Evolutionary conservation across 2,329 filamentous ascomycete genomes (phyloP).

Genomic region (Beauveria rudraprayagi): DNA sequence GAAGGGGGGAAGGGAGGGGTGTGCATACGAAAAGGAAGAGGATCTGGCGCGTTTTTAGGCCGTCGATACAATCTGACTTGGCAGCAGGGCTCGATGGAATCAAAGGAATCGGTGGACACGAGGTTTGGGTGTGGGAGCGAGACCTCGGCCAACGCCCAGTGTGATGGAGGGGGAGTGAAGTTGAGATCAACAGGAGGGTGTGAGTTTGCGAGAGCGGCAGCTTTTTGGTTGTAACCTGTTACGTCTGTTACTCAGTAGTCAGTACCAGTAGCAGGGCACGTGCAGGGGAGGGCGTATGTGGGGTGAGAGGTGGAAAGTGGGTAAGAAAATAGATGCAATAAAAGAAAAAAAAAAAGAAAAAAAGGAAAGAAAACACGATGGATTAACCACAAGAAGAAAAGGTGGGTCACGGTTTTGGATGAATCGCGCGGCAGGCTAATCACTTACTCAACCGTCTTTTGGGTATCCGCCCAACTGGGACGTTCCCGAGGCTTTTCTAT

Average conservation of each 20-base stretch:
- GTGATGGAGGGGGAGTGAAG: neutral
- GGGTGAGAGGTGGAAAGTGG: neutral
- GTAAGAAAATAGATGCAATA: neutral
- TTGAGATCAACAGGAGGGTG: no score
- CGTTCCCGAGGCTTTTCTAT: neutral
- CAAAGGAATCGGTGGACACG: neutral
- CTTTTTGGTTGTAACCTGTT: no score
- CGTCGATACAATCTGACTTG: conserved; percentile 31
- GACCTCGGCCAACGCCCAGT: neutral
- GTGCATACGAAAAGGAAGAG: conserved; percentile 9
- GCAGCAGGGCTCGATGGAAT: conserved; percentile 12
- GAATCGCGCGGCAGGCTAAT: neutral
- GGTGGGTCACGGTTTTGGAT: neutral
- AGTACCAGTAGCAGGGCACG: no score
- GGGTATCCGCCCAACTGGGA: neutral
- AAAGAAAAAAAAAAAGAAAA: neutral
- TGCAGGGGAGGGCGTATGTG: neutral
- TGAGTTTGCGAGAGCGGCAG: no score
- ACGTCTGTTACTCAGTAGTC: no score
- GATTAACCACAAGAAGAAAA: neutral
- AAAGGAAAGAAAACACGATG: neutral
- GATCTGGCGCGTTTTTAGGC: conserved; percentile 28
- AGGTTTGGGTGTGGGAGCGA: neutral
- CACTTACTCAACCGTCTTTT: neutral
- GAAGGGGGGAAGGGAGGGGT: neutral